Base-by-base conservation (phyloP, 768 basidiomycete genomes). In the Psilocybe cubensis region DNA sequence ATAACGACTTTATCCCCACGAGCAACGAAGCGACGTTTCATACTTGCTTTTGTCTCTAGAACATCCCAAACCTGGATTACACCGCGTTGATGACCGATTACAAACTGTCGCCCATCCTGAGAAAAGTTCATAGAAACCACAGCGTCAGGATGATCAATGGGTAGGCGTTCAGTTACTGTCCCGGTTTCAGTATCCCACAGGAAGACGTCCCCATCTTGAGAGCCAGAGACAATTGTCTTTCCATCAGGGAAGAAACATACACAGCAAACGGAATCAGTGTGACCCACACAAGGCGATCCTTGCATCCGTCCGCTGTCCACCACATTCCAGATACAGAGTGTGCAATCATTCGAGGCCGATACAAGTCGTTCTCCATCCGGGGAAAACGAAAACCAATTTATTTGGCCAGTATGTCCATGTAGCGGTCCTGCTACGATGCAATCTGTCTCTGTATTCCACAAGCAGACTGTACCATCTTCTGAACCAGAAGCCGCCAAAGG, bases 291-390 rank as follows among this genome's bases (percentile, higher is more conserved):
- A 8, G 18, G 23, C 1, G 3, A 2, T 1, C 28, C 47, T 18
- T 28, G 44, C 20, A 33, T 25, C 31, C 40, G 21, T 45, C 58
- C 56, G 14, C 14, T 56, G 62, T 20, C 21, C 28, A 14, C n/a
- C n/a, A 54, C 49, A 40, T 63, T 33, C 68, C 68, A 69, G 24
- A 69, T 33, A 25, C 54, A 42, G n/a, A 68, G 29, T 9, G 47
- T 60, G 4, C 45, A 27, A 42, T 51, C 48, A 21, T 43, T 18
- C 40, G 59, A 60, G 10, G 49, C 54, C 2, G 59, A 56, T 11
- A 56, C 24, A 24, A 60, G 33, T 8, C 45, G 59, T 18, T 51
- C 20, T 10, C 49, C 54, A 28, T 56, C 54, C 25, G 49, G 28
- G 9, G 49, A 60, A 11, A 55, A 60, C 5, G 35, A 10, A 10